These are phyloP conservation scores for Hypoxylon lienhwacheense DNA, from an alignment of 495 filamentous ascomycete genomes.

Conservation along the genomic window DNA sequence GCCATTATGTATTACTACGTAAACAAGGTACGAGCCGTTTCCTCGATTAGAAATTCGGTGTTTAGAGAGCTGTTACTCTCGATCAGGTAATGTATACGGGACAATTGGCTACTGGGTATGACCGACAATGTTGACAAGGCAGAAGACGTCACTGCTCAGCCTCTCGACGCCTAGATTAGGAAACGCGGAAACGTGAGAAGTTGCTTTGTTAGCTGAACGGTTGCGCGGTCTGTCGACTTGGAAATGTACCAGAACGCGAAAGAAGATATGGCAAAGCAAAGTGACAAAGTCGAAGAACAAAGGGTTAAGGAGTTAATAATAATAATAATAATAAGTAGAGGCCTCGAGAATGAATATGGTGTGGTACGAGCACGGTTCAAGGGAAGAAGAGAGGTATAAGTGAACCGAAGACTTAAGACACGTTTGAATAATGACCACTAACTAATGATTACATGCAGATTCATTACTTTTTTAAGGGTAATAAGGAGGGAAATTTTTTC, in stretches of 20 bases:
- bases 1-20: conserved; percentile 29
- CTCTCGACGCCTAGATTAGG: conserved; percentile 5
- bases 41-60: neutral
- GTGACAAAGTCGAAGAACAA: neutral
- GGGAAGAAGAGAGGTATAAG: neutral
- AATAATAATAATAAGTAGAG: too few species aligned
- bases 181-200: conserved; percentile 11
- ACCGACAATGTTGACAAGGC: conserved; percentile 21
- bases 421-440: conserved; percentile 5
- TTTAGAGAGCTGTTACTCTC: neutral
- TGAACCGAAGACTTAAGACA: conserved; percentile 8
- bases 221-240: conserved; percentile 4
- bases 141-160: conserved; percentile 1
- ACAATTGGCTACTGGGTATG: conserved; percentile 3
- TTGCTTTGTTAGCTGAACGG: conserved; percentile 12
- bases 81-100: neutral
- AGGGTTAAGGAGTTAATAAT: too few species aligned
- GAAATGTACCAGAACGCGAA: conserved; percentile 19
- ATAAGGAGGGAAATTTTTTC: neutral
- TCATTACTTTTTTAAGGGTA: neutral
- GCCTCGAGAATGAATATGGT: too few species aligned
- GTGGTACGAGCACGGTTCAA: neutral
- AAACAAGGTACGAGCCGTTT: neutral
- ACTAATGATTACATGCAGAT: conserved; percentile 27
- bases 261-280: conserved; percentile 12